These are phyloP conservation scores for Daldinia childiae DNA, from an alignment of 495 filamentous ascomycete genomes.

Conservation along the genomic window DNA sequence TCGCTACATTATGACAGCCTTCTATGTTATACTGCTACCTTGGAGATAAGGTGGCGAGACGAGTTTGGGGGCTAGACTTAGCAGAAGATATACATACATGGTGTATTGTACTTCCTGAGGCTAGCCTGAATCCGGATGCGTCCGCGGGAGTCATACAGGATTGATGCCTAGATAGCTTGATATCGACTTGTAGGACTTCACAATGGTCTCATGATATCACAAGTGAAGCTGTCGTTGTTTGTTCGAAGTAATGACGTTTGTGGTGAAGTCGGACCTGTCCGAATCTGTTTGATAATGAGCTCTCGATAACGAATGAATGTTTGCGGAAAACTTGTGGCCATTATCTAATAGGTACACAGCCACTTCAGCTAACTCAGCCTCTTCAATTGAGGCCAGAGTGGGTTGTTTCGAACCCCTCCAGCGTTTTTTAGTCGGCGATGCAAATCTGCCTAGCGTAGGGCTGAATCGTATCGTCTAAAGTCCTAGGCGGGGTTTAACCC, in stretches of 20 bases:
- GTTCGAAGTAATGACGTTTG: not conserved
- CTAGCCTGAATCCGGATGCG: constrained; percentile 10
- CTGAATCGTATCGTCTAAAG: constrained; percentile 26
- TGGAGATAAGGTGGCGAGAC: constrained; percentile 13
- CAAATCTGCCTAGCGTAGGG: constrained; percentile 42
- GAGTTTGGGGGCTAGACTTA: constrained; percentile 31
- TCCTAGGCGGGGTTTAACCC: constrained; percentile 13
- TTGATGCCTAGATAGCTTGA: constrained; percentile 3
- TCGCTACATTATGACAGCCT: constrained; percentile 16
- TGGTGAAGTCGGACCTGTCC: not conserved
- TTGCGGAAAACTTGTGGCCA: not conserved
- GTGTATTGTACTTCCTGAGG: constrained; percentile 18
- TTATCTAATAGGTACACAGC: constrained; percentile 16
- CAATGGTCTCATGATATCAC: not conserved
- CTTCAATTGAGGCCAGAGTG: constrained; percentile 23
- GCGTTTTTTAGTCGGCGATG: constrained; percentile 11
- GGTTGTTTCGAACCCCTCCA: constrained; percentile 14
- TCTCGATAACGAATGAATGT: not conserved
- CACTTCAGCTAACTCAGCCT: constrained; percentile 32
- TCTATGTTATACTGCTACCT: not conserved
- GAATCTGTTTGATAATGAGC: not conserved
- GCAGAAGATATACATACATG: constrained; percentile 3
- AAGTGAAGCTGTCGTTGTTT: not conserved
- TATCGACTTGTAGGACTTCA: not conserved
- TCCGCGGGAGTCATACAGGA: constrained; percentile 11